Evolutionary conservation across 2,329 filamentous ascomycete species (phyloP), one percentile per base, ranked within the genome.

Genomic region (Talaromyces sp.): DNA sequence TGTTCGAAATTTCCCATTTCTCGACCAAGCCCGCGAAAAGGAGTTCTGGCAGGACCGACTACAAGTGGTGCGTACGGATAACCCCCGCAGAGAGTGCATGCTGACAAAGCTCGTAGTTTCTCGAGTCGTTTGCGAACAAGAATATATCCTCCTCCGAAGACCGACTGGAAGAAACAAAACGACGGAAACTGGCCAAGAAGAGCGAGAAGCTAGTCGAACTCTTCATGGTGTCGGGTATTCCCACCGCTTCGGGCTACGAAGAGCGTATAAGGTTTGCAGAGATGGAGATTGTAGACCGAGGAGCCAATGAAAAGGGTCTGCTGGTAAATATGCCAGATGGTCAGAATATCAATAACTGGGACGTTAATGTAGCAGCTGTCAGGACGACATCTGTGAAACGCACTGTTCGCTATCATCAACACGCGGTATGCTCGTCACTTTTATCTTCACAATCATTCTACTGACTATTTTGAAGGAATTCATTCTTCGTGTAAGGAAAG

Each of bases 31-130:
- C 25, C 90, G 88, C 74, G 95, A 99, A 85, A 97, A 98, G 85
- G 95, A 99, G 80, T 99, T 99, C 74, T 99, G 95, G 95, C 95
- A 99, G 81, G 93, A 98, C 76, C 98, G 96, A 78, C 83, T 99
- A 67, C 95, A 99, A 82, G 87, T 93, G 75, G 92, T 96, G 80
- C 71, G 90, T 64, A 17, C 88, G 64, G 54, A 45, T 31, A 13
- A 27, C 15, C 56, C 37, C 56, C 27, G 37, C 37, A 56, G 22
- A 39, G 11, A 31, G 27, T 52, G 27, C 49, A 49, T 25, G 61
- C 65, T 66, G 65, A 68, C 63, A 54, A 31, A 39, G n/a, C 15
- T 35, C 43, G 49, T 72, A 96, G 92, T 99, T 99, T 74, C 85
- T 99, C 27, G 93, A 98, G 78, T 97, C 93, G 0, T 99, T 99